Evolutionary conservation across 352 stramenopile species (phyloP), one percentile per base, ranked within the genome.

Genomic region (Phytopythium litorale): DNA sequence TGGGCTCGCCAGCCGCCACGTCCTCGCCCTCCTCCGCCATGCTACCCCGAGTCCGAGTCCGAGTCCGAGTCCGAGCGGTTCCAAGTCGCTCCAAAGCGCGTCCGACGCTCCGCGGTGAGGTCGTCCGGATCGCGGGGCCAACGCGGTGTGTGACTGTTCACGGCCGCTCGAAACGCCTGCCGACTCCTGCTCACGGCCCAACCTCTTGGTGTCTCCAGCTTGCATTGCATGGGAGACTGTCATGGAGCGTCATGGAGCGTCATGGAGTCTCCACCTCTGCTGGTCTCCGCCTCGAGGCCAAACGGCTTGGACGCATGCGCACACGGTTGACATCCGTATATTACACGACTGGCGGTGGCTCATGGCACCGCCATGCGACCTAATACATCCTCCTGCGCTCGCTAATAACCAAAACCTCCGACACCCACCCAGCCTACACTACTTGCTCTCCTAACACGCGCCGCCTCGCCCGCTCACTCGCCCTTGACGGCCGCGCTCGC

Each of bases 1-100:
- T 59, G n/a, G 21, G 54, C 23, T 59, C 54, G 9, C n/a, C 51
- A 11, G 9, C n/a, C 51, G 18, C n/a, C n/a, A 37, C 54, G 11
- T 59, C 54, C 18, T 59, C 54, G 21, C 35, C 37, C 1, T 59
- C 54, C 23, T 59, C 54, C 37, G 37, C 54, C 54, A 59, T 59
- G 5, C 12, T 35, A 3, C 23, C 7, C 4, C 25, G 21, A 25
- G 19, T 23, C 11, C 33, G 7, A 38, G 33, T 16, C 35, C 35
- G 35, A 40, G 35, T 40, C 35, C 9, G 12, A 40, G 35, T 40
- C 35, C 28, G 28, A 32, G 8, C 19, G n/a, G 15, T 13, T 32
- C 15, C 48, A 49, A 49, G 7, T 12, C 42, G 16, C 16, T 23
- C 19, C 42, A 48, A 48, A 18, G 11, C n/a, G 40, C 5, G 19